A percentile compares a stretch with the other conserved stretches of the same genome.
Conservation (phyloP, 192 early-diverging fungal genomes). For the Ambispora gerdemannii region DNA sequence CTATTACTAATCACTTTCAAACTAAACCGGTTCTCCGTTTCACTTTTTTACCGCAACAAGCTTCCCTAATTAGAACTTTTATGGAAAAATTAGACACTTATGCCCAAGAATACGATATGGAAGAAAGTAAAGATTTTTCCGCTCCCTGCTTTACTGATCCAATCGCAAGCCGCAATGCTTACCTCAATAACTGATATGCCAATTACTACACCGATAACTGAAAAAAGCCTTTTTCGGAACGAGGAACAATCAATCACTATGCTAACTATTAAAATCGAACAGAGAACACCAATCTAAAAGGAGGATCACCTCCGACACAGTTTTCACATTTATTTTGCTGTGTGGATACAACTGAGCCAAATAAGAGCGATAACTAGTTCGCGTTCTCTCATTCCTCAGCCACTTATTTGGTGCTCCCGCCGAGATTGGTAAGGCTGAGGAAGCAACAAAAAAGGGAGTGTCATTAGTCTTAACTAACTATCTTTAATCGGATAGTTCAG, state of each 20-base stretch:
- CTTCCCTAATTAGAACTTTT: not conserved
- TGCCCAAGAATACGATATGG: conserved; percentile 10
- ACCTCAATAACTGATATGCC: not conserved
- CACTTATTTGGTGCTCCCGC: too few relatives aligned
- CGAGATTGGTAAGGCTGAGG: too few relatives aligned
- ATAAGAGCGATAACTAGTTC: too few relatives aligned
- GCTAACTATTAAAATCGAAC: not conserved
- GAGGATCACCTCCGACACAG: not conserved
- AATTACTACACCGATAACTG: not conserved
- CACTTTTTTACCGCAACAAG: conserved; percentile 8
- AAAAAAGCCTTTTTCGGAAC: not conserved
- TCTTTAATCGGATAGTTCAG: too few relatives aligned
- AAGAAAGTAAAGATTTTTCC: not conserved
- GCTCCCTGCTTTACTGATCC: not conserved
- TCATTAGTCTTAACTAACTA: too few relatives aligned
- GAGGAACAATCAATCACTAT: not conserved
- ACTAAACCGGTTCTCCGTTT: not conserved
- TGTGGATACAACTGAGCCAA: not conserved
- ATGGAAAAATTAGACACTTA: conserved; percentile 9
- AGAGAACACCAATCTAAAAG: not conserved
- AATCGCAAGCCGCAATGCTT: not conserved
- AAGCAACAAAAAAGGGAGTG: too few relatives aligned
- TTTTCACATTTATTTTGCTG: not conserved
- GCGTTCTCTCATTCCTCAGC: too few relatives aligned
- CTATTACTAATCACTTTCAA: not conserved